Evolutionary conservation across 1,284 basidiomycete species (phyloP).

Genomic region (Ganoderma sp.): DNA sequence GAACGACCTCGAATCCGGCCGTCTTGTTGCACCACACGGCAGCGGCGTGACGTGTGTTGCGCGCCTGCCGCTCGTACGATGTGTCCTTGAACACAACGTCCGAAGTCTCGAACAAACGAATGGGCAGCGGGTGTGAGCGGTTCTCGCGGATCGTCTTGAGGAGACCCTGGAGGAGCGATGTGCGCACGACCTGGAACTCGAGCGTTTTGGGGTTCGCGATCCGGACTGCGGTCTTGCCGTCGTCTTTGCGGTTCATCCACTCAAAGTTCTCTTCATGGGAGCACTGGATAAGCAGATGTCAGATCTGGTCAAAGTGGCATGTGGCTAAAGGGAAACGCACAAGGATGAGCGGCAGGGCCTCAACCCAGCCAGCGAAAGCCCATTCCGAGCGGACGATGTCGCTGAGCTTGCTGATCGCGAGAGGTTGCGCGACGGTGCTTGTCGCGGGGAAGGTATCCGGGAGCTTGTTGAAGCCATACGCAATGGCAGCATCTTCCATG

Average conservation of each 20-base stretch:
- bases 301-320: slow-evolving; percentile 2
- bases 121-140: slow-evolving; percentile 89
- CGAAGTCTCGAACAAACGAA: slow-evolving; percentile 93
- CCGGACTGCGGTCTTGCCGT: slow-evolving; percentile 82
- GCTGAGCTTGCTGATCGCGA: slow-evolving; percentile 88
- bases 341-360: slow-evolving; percentile 93
- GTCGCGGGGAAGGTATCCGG: slow-evolving; percentile 91
- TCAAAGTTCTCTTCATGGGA: slow-evolving; percentile 98
- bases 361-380: slow-evolving; percentile 94
- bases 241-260: slow-evolving; percentile 87
- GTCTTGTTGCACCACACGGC: slow-evolving; percentile 97
- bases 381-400: slow-evolving; percentile 92
- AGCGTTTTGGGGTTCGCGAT: slow-evolving; percentile 97
- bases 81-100: slow-evolving; percentile 93
- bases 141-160: slow-evolving; percentile 98
- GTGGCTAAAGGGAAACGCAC: slow-evolving; percentile 52
- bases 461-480: slow-evolving; percentile 97
- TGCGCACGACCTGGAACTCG: slow-evolving; percentile 98
- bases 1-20: slow-evolving; percentile 96
- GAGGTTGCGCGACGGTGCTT: slow-evolving; percentile 94
- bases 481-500: slow-evolving; percentile 98
- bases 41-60: slow-evolving; percentile 87
- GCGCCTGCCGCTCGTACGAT: slow-evolving; percentile 79
- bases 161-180: slow-evolving; percentile 92
- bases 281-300: slow-evolving; percentile 60